Evolutionary conservation across 352 stramenopile species (phyloP).

Genomic region (Phytophthora fragariae): DNA sequence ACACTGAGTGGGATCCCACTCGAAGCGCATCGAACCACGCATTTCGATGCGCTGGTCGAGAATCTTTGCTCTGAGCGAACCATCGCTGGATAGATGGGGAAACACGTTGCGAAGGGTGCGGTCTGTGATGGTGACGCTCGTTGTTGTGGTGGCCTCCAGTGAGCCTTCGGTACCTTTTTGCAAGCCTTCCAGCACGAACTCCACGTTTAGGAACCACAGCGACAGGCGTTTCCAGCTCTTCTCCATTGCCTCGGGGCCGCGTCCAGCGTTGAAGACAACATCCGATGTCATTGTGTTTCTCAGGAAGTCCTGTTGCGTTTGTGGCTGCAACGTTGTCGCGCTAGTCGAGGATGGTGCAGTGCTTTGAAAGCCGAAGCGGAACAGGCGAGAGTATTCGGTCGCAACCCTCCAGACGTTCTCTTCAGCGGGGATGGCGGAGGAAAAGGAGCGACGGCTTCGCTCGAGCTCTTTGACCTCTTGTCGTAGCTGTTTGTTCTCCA

Average conservation of each 20-base stretch:
- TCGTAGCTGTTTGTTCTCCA: background rate
- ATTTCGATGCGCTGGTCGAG: background rate
- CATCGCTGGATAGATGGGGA: background rate
- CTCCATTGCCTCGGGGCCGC: background rate
- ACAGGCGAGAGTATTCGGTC: slow-evolving; percentile 18
- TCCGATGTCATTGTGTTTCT: background rate
- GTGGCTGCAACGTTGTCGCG: background rate
- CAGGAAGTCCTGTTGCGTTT: background rate
- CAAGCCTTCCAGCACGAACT: background rate
- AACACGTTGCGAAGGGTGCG: background rate
- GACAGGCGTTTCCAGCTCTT: background rate
- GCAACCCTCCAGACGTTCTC: slow-evolving; percentile 21
- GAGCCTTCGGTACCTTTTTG: background rate
- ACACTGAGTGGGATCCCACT: background rate
- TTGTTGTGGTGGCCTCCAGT: background rate
- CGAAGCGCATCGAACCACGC: background rate
- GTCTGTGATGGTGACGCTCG: background rate
- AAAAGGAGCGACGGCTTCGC: background rate
- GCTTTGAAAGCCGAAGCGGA: slow-evolving; percentile 11
- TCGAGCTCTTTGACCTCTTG: slow-evolving; percentile 7
- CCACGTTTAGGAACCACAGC: background rate
- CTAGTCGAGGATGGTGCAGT: background rate
- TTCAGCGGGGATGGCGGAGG: background rate
- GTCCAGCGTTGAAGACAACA: background rate
- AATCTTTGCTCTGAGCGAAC: background rate